Percentiles rank a stretch among this genome's conserved stretches.
Conservation (phyloP, 768 basidiomycete species). For the Lyophyllum decastes region DNA sequence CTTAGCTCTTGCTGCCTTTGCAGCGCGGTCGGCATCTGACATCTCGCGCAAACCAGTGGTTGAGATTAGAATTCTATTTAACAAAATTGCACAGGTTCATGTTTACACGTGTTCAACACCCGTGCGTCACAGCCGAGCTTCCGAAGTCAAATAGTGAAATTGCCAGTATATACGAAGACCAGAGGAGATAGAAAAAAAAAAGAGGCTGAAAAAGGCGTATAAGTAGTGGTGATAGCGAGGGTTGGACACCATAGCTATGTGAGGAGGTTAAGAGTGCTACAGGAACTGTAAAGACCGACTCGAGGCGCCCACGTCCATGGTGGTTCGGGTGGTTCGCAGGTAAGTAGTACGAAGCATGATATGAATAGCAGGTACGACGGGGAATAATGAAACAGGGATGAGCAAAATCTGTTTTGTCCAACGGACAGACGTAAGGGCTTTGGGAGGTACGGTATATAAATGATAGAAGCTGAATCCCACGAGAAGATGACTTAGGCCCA, state of each 20-base stretch:
- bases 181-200: constrained; percentile 31
- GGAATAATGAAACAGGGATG: constrained; percentile 22
- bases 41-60: constrained; percentile 23
- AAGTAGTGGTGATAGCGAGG: constrained; percentile 25
- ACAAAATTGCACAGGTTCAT: neutral
- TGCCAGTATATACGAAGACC: constrained; percentile 49
- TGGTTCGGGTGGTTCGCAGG: constrained; percentile 45
- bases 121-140: neutral
- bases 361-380: constrained; percentile 42
- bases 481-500: constrained; percentile 68
- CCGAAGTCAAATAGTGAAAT: constrained; percentile 29
- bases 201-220: constrained; percentile 35
- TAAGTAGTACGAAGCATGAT: constrained; percentile 51
- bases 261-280: constrained; percentile 34
- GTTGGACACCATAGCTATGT: constrained; percentile 26
- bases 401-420: constrained; percentile 18
- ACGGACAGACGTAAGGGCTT: constrained; percentile 13
- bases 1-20: constrained; percentile 81
- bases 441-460: constrained; percentile 22
- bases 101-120: constrained; percentile 1
- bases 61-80: neutral
- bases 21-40: constrained; percentile 79
- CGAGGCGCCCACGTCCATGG: constrained; percentile 47
- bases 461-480: constrained; percentile 16
- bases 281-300: constrained; percentile 63